Base-by-base conservation (phyloP, 176 grass and related monocot species). In the Melocanna baccifera region DNA sequence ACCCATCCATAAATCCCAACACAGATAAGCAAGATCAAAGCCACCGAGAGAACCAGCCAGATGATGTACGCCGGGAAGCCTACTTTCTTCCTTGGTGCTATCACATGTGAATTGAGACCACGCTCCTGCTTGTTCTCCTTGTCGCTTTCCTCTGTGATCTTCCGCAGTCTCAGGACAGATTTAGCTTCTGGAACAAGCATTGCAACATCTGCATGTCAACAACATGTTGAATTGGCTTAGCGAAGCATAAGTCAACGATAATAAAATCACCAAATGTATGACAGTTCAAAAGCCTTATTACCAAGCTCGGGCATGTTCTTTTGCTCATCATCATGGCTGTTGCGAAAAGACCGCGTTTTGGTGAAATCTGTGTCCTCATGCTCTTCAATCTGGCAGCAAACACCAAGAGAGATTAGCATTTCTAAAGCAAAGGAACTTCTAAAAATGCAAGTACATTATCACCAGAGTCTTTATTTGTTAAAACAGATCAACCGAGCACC, bases 291-390 rank as follows among this genome's bases (percentile, higher is more conserved):
- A 52, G 61, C 18, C 48, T 84, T 76, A 86, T 81, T 92, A 99
- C 93, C 91, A 82, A 88, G 76, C 76, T 87, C 78, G 70, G 78
- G 55, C 4, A 81, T 82, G 67, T 81, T 73, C 77, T 91, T 76
- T 43, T 81, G 74, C 30, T 87, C 86, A 77, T 83, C 62, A 26
- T 52, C 64, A 45, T 78, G 41, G n/a, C 11, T 76, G 51, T 19
- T 55, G 63, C 47, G n/a, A 34, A 67, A 65, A 10, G 26, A 61
- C n/a, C 77, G 40, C 25, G 53, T 18, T 72, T 59, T 69, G 61
- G 61, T 5, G 23, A 85, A 71, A 41, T 80, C 77, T 52, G 75
- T 73, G 67, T 53, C 50, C 40, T 65, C 62, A 58, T 86, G 67
- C 69, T 93, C 93, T 75, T 48, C 80, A 70, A 84, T 86, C 89